Evolutionary conservation across 106 monocot genomes (phyloP).

Genomic region (Chionographis japonica): DNA sequence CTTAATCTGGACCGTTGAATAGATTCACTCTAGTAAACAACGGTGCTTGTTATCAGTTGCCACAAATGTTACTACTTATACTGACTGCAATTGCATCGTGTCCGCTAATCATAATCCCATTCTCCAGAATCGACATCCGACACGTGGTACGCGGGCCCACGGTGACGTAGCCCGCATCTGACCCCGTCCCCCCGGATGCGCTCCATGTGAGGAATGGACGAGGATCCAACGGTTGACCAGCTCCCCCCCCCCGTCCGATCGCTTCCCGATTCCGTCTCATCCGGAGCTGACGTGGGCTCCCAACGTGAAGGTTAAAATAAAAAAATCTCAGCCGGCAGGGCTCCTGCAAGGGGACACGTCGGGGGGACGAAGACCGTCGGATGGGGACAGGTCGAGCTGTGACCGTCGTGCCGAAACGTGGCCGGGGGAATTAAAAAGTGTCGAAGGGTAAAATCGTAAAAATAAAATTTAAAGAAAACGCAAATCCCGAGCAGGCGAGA

Average conservation of each 20-base stretch:
- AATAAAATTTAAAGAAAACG: background rate
- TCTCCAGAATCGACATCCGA: slow-evolving; percentile 3
- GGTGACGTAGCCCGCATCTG: background rate
- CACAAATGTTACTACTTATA: background rate
- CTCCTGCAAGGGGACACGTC: background rate
- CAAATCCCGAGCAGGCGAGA: slow-evolving; percentile 10
- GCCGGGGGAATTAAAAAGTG: background rate
- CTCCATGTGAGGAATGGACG: background rate
- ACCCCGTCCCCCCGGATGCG: background rate
- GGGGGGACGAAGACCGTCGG: background rate
- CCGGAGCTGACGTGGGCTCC: background rate
- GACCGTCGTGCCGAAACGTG: slow-evolving; percentile 63
- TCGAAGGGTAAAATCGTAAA: background rate
- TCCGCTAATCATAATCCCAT: background rate
- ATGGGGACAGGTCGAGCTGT: slow-evolving; percentile 19
- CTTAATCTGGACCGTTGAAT: no score
- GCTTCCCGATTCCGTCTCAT: background rate
- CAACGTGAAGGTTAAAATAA: no score
- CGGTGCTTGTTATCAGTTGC: no score
- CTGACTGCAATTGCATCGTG: no score
- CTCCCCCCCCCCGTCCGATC: background rate
- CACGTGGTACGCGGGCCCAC: slow-evolving; percentile 4
- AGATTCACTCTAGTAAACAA: no score
- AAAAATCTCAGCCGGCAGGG: background rate
- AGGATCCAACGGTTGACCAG: slow-evolving; percentile 11